Percentiles rank a stretch among this genome's conserved stretches.
These are phyloP conservation scores for Chytriomyces sp. DNA, from an alignment of 192 early-diverging fungal genomes.

Conservation along the genomic window DNA sequence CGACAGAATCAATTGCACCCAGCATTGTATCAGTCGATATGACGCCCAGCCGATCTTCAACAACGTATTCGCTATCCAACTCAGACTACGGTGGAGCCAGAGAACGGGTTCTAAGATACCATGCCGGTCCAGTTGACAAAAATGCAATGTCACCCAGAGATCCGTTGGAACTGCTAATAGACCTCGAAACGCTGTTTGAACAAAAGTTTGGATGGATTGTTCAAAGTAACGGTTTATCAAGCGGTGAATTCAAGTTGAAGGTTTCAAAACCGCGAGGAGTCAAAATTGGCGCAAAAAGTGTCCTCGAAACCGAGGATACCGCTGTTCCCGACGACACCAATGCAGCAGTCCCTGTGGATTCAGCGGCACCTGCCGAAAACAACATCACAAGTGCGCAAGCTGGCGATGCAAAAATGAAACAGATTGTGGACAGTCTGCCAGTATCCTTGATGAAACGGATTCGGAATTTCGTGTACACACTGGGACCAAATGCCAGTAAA, in stretches of 20 bases:
- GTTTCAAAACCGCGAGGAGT: conserved; percentile 31
- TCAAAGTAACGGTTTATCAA: conserved; percentile 15
- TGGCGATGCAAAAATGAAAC: conserved; percentile 19
- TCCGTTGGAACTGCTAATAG: conserved; percentile 30
- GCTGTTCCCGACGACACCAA: background rate
- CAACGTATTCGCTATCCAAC: conserved; percentile 24
- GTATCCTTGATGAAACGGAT: conserved; percentile 30
- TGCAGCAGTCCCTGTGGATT: background rate
- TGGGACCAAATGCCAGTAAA: conserved; percentile 30
- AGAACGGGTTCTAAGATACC: conserved; percentile 8
- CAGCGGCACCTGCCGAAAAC: background rate
- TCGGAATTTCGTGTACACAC: conserved; percentile 14
- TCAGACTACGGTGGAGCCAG: conserved; percentile 14
- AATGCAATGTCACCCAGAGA: conserved; percentile 26
- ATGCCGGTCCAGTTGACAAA: conserved; percentile 33
- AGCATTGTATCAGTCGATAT: background rate
- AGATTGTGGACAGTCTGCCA: conserved; percentile 32
- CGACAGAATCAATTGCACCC: background rate
- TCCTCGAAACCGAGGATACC: background rate
- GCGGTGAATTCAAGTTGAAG: conserved; percentile 29
- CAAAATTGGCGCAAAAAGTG: background rate
- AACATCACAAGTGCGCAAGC: background rate
- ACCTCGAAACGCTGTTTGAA: conserved; percentile 17
- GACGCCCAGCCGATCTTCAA: background rate
- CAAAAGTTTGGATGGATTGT: conserved; percentile 30